Percentiles rank a stretch among this genome's conserved stretches.
Conservation (phyloP, 2,329 filamentous ascomycete genomes). For the Tetracladium maxilliforme region DNA sequence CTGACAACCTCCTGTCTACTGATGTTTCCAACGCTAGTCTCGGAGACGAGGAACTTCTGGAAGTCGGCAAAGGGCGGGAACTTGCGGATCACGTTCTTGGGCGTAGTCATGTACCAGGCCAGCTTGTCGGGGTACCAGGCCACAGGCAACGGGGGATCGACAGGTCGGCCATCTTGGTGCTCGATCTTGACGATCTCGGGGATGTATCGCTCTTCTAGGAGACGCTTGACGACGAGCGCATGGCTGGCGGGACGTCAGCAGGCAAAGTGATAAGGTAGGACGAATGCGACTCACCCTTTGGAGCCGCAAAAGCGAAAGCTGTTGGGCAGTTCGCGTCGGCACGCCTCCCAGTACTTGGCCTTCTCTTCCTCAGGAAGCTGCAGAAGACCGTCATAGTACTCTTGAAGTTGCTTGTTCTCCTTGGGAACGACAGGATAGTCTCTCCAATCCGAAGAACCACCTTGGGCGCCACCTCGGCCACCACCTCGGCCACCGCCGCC, state of each 20-base stretch:
- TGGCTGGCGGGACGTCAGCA: slow-evolving; percentile 37
- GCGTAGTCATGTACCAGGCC: slow-evolving; percentile 96
- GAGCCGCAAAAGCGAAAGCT: slow-evolving; percentile 96
- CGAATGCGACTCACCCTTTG: slow-evolving; percentile 51
- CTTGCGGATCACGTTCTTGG: slow-evolving; percentile 88
- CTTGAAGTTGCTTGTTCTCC: slow-evolving; percentile 72
- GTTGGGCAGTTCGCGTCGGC: slow-evolving; percentile 80
- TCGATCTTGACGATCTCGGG: slow-evolving; percentile 78
- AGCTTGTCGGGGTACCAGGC: slow-evolving; percentile 90
- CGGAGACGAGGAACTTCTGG: slow-evolving; percentile 94
- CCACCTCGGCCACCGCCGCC: slow-evolving; percentile 8
- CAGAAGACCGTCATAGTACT: slow-evolving; percentile 69
- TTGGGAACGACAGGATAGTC: slow-evolving; percentile 47
- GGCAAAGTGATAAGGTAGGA: slow-evolving; percentile 1
- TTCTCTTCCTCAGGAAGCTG: slow-evolving; percentile 67
- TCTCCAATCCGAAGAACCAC: slow-evolving; percentile 17
- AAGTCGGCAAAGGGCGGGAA: slow-evolving; percentile 90
- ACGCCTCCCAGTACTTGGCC: slow-evolving; percentile 67
- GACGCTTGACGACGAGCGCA: slow-evolving; percentile 80
- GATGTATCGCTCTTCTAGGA: slow-evolving; percentile 77
- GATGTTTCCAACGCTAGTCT: slow-evolving; percentile 95
- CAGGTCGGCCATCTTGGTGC: slow-evolving; percentile 65
- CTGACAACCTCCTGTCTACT: slow-evolving; percentile 94
- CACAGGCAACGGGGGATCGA: slow-evolving; percentile 70
- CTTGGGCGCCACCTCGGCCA: slow-evolving; percentile 14